These are phyloP conservation scores for Fusarium abutilonis DNA, from an alignment of 2,329 filamentous ascomycete species.

Conservation along the genomic window DNA sequence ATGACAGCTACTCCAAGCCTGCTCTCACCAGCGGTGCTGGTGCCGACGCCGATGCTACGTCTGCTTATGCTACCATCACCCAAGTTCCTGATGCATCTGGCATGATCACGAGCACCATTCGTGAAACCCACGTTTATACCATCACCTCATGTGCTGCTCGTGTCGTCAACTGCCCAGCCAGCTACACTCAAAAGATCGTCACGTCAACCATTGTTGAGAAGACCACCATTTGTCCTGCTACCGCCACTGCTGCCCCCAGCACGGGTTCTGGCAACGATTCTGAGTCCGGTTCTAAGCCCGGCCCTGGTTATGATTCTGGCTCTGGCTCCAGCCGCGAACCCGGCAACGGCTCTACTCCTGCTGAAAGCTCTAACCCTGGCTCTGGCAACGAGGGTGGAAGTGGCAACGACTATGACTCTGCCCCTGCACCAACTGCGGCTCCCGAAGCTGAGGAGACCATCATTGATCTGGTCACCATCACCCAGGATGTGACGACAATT, in stretches of 20 bases:
- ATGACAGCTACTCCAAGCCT: slow-evolving; percentile 1
- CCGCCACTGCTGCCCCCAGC: slow-evolving; percentile 21
- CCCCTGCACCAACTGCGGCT: slow-evolving; percentile 21
- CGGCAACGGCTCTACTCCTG: neutral
- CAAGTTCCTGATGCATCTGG: slow-evolving; percentile 24
- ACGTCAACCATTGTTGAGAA: slow-evolving; percentile 36
- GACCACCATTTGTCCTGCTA: slow-evolving; percentile 40
- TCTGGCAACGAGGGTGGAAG: neutral
- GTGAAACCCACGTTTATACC: slow-evolving; percentile 42
- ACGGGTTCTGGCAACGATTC: slow-evolving; percentile 2
- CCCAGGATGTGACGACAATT: slow-evolving; percentile 41
- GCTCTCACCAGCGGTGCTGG: slow-evolving; percentile 8
- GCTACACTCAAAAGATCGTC: slow-evolving; percentile 49
- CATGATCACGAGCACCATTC: slow-evolving; percentile 39
- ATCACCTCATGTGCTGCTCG: slow-evolving; percentile 52
- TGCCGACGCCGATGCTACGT: slow-evolving; percentile 18
- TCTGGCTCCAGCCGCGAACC: neutral
- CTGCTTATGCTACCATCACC: slow-evolving; percentile 14
- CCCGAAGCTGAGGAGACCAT: slow-evolving; percentile 18
- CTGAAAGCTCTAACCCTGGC: neutral
- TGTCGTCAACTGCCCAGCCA: slow-evolving; percentile 54
- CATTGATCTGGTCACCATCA: slow-evolving; percentile 36
- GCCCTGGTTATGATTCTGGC: neutral
- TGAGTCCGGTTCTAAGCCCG: neutral
- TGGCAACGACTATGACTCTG: slow-evolving; percentile 1